Conservation (phyloP, 2,329 filamentous ascomycete species). For the Phialemoniopsis sp. region DNA sequence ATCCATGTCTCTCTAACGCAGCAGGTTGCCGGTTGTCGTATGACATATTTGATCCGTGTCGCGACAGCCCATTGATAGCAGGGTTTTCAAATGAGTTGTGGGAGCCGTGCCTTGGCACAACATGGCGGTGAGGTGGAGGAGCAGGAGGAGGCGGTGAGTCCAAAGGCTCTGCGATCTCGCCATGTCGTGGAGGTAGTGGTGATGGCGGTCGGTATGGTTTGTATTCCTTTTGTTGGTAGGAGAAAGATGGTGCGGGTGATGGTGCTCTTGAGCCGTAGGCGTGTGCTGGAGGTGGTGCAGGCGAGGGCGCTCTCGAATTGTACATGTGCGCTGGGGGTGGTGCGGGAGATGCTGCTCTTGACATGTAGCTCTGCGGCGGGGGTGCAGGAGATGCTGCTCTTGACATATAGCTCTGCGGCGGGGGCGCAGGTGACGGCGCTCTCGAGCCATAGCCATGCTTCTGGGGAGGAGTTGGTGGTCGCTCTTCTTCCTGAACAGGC, state of each 20-base stretch:
- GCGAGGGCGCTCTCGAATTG: slow-evolving; percentile 1
- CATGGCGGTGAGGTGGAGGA: slow-evolving; percentile 78
- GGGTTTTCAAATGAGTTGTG: slow-evolving; percentile 22
- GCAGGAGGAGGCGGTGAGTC: slow-evolving; percentile 74
- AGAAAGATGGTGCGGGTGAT: slow-evolving; percentile 10
- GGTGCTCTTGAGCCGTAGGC: slow-evolving; percentile 22
- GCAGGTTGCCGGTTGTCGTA: slow-evolving; percentile 21
- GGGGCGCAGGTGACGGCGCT: slow-evolving; percentile 31
- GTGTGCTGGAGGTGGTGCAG: slow-evolving; percentile 3
- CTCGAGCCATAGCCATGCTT: slow-evolving; percentile 25
- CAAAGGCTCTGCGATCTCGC: slow-evolving; percentile 25
- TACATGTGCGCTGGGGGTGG: slow-evolving; percentile 8
- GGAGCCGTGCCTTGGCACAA: slow-evolving; percentile 19
- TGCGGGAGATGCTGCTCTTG: slow-evolving; percentile 33
- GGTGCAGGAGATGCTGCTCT: slow-evolving; percentile 33
- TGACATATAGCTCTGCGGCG: slow-evolving; percentile 20
- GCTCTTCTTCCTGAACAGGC: slow-evolving; percentile 14
- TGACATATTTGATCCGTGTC: slow-evolving; percentile 33
- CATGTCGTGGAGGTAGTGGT: slow-evolving; percentile 10
- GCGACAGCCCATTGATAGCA: slow-evolving; percentile 7
- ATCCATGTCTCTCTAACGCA: slow-evolving; percentile 9
- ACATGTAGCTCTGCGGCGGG: slow-evolving; percentile 21
- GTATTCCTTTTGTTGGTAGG: slow-evolving; percentile 9
- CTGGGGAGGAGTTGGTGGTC: slow-evolving; percentile 22
- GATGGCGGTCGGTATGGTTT: slow-evolving; percentile 8